Conservation (phyloP, 116 monocot genomes). For the Zostera marina region DNA sequence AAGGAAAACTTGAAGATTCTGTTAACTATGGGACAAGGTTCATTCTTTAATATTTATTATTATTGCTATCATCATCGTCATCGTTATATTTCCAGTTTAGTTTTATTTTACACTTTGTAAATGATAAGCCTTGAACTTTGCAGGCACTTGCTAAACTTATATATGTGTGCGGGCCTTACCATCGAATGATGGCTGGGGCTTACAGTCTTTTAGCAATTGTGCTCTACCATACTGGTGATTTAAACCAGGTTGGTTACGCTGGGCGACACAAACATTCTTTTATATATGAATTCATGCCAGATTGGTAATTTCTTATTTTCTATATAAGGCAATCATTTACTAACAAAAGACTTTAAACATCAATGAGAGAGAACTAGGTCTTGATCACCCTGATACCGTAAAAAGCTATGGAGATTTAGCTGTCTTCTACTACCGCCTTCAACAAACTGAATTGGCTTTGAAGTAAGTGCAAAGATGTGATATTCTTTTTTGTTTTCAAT, state of each 20-base stretch:
- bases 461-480: constrained; percentile 37
- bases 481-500: background rate
- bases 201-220: constrained; percentile 96
- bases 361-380: constrained; percentile 96
- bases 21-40: constrained; percentile 94
- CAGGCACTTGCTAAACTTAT: constrained; percentile 92
- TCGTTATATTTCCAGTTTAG: no score
- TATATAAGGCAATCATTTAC: constrained; percentile 72
- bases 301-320: background rate
- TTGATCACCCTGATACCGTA: constrained; percentile 99
- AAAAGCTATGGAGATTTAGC: constrained; percentile 99
- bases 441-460: constrained; percentile 85
- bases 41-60: background rate
- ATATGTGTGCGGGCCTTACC: constrained; percentile 95
- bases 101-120: background rate
- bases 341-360: constrained; percentile 97
- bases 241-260: constrained; percentile 65
- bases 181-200: constrained; percentile 97
- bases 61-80: background rate
- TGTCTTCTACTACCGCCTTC: constrained; percentile 97
- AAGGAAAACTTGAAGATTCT: constrained; percentile 95
- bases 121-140: constrained; percentile 6
- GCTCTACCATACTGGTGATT: constrained; percentile 94
- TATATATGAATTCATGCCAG: background rate
- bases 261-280: background rate